Percentiles rank a stretch among this genome's conserved stretches.
Evolutionary conservation across 2,329 filamentous ascomycete species (phyloP).

Genomic region (Penicillium sp.): DNA sequence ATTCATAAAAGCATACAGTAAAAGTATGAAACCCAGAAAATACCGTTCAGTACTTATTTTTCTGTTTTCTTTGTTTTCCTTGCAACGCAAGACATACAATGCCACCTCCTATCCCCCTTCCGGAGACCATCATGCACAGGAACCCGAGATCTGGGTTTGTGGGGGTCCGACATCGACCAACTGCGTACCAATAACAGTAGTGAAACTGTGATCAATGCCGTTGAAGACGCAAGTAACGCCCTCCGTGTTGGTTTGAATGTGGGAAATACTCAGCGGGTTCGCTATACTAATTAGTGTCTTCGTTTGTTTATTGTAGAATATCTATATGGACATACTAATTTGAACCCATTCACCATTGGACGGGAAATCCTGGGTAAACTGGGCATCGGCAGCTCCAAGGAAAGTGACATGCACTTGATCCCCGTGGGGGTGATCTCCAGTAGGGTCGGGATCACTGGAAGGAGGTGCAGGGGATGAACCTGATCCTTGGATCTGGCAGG

Average conservation of each 20-base stretch:
- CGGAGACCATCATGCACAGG: background rate
- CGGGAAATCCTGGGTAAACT: constrained; percentile 1
- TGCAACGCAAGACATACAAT: background rate
- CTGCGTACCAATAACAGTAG: constrained; percentile 6
- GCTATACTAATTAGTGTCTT: constrained; percentile 4
- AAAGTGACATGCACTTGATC: constrained; percentile 1
- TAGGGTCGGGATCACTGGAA: background rate
- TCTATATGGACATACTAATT: constrained; percentile 10
- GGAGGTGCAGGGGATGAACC: background rate
- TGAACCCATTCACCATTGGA: background rate
- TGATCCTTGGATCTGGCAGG: background rate
- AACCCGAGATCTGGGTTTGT: constrained; percentile 12
- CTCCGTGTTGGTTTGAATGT: constrained; percentile 5
- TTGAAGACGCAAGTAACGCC: constrained; percentile 9
- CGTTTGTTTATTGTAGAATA: background rate
- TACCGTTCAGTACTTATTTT: background rate
- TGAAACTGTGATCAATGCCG: constrained; percentile 14
- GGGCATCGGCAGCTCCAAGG: constrained; percentile 4
- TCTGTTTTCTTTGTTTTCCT: background rate
- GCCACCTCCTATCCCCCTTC: background rate
- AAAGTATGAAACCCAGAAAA: too few species aligned
- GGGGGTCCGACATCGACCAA: constrained; percentile 16
- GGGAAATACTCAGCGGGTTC: constrained; percentile 17
- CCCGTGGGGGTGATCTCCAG: background rate
- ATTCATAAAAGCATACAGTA: background rate